Percentiles rank a stretch among this genome's conserved stretches.
These are phyloP conservation scores for Kandelia obovata DNA, from an alignment of 345 rosid species.

Conservation along the genomic window DNA sequence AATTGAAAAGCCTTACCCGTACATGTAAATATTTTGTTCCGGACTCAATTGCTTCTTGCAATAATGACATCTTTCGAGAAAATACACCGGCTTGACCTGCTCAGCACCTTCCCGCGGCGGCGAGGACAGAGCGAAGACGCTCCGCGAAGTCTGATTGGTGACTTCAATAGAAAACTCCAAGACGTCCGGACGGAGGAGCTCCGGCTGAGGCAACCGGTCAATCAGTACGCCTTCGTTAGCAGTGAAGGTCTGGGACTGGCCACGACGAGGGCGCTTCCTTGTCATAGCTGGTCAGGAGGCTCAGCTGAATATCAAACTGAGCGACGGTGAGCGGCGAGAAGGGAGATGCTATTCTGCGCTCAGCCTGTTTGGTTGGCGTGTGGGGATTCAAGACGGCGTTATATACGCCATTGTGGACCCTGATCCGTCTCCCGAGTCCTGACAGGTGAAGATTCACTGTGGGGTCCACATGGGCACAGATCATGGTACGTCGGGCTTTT, in stretches of 20 bases:
- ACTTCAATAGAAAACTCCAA: not conserved
- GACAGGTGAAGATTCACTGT: not conserved
- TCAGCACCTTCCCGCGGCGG: constrained; percentile 11
- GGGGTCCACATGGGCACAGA: not conserved
- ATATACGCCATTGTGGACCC: constrained; percentile 34
- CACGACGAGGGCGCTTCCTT: constrained; percentile 34
- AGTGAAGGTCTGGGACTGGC: constrained; percentile 23
- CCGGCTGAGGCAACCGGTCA: constrained; percentile 6
- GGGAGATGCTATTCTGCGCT: not conserved
- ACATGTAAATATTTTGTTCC: constrained; percentile 33
- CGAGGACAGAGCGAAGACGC: constrained; percentile 25
- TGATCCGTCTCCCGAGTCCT: not conserved
- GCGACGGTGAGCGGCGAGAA: not conserved
- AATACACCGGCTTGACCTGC: constrained; percentile 12
- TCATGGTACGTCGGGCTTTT: no score
- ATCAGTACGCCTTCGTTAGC: constrained; percentile 3
- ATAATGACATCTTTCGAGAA: constrained; percentile 32
- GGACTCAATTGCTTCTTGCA: constrained; percentile 33
- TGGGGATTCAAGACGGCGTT: not conserved
- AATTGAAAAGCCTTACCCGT: constrained; percentile 27
- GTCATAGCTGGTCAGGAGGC: constrained; percentile 14
- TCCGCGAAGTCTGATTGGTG: constrained; percentile 8
- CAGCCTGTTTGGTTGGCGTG: not conserved
- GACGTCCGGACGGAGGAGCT: not conserved
- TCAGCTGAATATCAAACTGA: not conserved